Conservation (phyloP, 768 basidiomycete genomes). For the Boletus barrowsii region DNA sequence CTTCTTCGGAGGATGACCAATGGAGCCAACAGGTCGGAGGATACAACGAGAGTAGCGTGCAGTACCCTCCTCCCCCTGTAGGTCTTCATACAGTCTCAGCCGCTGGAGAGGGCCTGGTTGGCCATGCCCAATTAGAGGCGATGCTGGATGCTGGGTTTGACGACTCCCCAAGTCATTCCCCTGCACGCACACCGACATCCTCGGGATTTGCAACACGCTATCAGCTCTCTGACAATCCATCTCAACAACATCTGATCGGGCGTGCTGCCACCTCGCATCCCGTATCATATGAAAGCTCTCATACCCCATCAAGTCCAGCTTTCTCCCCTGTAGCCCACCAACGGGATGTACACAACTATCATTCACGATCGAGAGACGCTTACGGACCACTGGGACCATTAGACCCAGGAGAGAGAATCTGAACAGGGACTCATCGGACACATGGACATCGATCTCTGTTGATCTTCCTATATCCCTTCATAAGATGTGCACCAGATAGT, state of each 20-base stretch:
- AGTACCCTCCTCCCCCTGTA: slow-evolving; percentile 85
- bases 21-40: slow-evolving; percentile 95
- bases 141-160: slow-evolving; percentile 94
- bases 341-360: slow-evolving; percentile 35
- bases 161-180: slow-evolving; percentile 50
- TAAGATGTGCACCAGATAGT: not conserved
- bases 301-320: slow-evolving; percentile 32
- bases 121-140: slow-evolving; percentile 77
- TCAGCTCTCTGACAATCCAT: slow-evolving; percentile 58
- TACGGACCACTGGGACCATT: slow-evolving; percentile 59
- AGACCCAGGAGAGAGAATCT: slow-evolving; percentile 57
- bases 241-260: slow-evolving; percentile 34
- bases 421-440: slow-evolving; percentile 22
- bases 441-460: slow-evolving; percentile 29
- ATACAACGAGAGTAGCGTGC: slow-evolving; percentile 81
- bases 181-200: slow-evolving; percentile 31
- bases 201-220: slow-evolving; percentile 50
- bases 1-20: slow-evolving; percentile 90
- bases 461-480: slow-evolving; percentile 7
- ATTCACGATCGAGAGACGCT: slow-evolving; percentile 32
- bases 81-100: slow-evolving; percentile 50
- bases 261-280: slow-evolving; percentile 57
- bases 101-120: slow-evolving; percentile 42
- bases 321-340: slow-evolving; percentile 28
- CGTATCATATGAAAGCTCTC: slow-evolving; percentile 32